Evolutionary conservation across 176 grass and related monocot species (phyloP), one percentile per base, ranked within the genome.

Genomic region (Avena insularis): DNA sequence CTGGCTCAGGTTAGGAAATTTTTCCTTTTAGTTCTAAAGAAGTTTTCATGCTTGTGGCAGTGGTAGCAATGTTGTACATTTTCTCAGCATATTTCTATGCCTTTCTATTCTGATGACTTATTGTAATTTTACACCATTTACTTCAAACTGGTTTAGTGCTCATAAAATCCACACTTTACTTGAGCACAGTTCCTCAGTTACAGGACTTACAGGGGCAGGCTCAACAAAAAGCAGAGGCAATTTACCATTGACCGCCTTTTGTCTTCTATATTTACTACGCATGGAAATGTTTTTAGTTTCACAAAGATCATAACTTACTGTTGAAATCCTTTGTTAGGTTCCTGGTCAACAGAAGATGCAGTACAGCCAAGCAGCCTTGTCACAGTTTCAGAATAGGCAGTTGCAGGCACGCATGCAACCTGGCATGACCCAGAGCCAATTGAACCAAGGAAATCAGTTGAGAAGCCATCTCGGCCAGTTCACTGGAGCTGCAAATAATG

Each of bases 211-310:
- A 95, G 75, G 92, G 94, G 11, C 97, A 96, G 68, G 40, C 87
- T 87, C 96, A 98, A 71, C 96, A 96, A 79, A 98, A 96, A 81
- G 64, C 95, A 77, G 93, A 96, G 89, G 90, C 75, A 91, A 81
- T 93, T 45, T 79, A 61, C 29, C 40, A 79, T 60, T 72, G 4
- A 48, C 61, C 17, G 7, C 82, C 79, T 25, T 87, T 82, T 21
- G 2, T 78, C 88, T 84, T 67, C 31, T 83, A 14, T 71, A 27
- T 83, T 45, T 74, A 78, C 27, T 33, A 78, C 17, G 58, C 29
- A 72, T 15, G 38, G 38, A 71, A 77, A 58, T 53, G 21, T 59
- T 84, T 47, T 54, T 84, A 46, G 76, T 61, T 21, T 56, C n/a
- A 29, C 10, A 68, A 58, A 80, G 61, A 21, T 91, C 60, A 36